phyloP scores from a whole-genome alignment of 2,329 filamentous ascomycete species.

The Madurella fahalii region DNA sequence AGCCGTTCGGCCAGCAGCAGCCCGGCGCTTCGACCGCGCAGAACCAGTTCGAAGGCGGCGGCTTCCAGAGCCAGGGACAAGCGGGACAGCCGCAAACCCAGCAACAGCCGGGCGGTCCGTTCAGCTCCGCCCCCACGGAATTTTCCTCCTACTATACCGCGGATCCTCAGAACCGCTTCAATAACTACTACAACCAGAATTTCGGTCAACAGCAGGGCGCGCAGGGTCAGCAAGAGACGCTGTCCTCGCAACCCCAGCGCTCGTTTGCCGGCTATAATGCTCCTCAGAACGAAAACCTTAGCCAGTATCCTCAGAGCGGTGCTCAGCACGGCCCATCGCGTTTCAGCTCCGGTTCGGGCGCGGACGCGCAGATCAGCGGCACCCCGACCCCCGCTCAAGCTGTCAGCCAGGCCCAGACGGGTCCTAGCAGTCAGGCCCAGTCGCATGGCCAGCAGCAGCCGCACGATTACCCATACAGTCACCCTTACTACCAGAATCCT shows the following conservation, averaged over 20 bases:
- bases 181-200: constrained; percentile 66
- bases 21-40: constrained; percentile 43
- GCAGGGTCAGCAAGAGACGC: constrained; percentile 70
- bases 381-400: constrained; percentile 87
- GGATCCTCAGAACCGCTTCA: constrained; percentile 62
- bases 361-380: constrained; percentile 78
- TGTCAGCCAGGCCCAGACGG: constrained; percentile 43
- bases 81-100: constrained; percentile 55
- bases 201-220: constrained; percentile 52
- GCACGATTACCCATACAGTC: constrained; percentile 48
- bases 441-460: constrained; percentile 38
- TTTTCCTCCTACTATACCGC: constrained; percentile 84
- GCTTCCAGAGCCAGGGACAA: constrained; percentile 55
- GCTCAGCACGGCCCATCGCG: constrained; percentile 61
- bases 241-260: constrained; percentile 64
- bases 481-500: constrained; percentile 59
- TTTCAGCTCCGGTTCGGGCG: constrained; percentile 42
- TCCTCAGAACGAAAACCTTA: constrained; percentile 59
- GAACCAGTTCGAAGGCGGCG: constrained; percentile 54
- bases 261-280: constrained; percentile 71
- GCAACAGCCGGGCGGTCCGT: constrained; percentile 59
- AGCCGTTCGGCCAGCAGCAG: constrained; percentile 77
- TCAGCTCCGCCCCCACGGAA: constrained; percentile 71
- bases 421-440: constrained; percentile 33
- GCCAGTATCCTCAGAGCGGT: constrained; percentile 71